Percentiles rank a stretch among this genome's conserved stretches.
Evolutionary conservation across 192 early-diverging fungal species (phyloP).

Genomic region (Coemansia sp.): DNA sequence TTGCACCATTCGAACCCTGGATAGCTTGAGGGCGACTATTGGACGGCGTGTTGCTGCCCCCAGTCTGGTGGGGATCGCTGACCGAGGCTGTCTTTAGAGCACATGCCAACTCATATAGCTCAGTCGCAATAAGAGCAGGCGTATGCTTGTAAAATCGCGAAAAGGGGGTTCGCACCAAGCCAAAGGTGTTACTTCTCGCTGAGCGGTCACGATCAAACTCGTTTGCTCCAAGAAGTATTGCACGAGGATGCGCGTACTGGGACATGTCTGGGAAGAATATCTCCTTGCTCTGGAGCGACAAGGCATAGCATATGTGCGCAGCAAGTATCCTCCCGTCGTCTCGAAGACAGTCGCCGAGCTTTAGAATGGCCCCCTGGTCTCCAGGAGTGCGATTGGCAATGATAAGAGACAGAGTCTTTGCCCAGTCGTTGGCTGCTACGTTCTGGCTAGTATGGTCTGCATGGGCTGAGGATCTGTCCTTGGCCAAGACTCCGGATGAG

Average conservation of each 20-base stretch:
- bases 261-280: conserved; percentile 62
- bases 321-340: conserved; percentile 57
- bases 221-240: conserved; percentile 69
- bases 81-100: conserved; percentile 52
- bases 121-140: conserved; percentile 70
- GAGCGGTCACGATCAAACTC: conserved; percentile 25
- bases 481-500: neutral
- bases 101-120: conserved; percentile 79
- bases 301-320: conserved; percentile 81
- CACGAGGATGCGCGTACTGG: conserved; percentile 61
- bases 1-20: neutral
- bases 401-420: conserved; percentile 70
- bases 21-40: neutral
- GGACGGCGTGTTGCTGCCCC: neutral
- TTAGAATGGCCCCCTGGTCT: conserved; percentile 67
- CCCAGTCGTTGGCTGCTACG: conserved; percentile 60
- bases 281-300: conserved; percentile 59
- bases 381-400: conserved; percentile 81
- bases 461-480: neutral
- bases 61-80: conserved; percentile 37
- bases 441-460: neutral
- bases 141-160: conserved; percentile 59
- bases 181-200: conserved; percentile 8
- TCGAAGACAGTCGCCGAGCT: conserved; percentile 75
- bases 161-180: neutral